A percentile compares a stretch with the other conserved stretches of the same genome.
phyloP scores from a whole-genome alignment of 176 grass and related monocot species.

The Urochloa ruziziensis region DNA sequence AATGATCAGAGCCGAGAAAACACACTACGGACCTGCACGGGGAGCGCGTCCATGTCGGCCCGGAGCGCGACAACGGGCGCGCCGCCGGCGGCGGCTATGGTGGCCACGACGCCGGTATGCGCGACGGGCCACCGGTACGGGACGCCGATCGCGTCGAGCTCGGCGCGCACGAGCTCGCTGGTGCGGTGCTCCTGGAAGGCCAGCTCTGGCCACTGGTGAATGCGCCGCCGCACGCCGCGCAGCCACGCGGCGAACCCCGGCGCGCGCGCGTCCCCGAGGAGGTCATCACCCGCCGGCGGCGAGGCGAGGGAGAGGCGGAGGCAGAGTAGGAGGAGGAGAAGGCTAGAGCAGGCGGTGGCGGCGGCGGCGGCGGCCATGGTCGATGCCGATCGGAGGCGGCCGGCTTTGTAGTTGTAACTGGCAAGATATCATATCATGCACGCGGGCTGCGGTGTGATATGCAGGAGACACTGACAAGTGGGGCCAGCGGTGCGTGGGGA shows the following conservation, averaged over 20 bases:
- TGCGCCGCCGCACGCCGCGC: background rate
- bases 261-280: slow-evolving; percentile 20
- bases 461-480: background rate
- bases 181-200: slow-evolving; percentile 46
- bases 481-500: background rate
- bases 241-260: slow-evolving; percentile 16
- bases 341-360: background rate
- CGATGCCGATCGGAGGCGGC: background rate
- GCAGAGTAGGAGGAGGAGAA: background rate
- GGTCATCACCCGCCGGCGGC: background rate
- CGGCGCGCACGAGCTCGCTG: slow-evolving; percentile 48
- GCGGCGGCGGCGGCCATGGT: background rate
- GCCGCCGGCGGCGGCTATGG: slow-evolving; percentile 4
- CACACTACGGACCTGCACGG: slow-evolving; percentile 42
- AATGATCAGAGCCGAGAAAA: background rate
- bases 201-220: slow-evolving; percentile 62
- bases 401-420: background rate
- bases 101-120: slow-evolving; percentile 56
- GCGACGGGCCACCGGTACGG: slow-evolving; percentile 54
- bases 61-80: slow-evolving; percentile 52
- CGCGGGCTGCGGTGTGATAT: background rate
- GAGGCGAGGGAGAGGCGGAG: background rate
- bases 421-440: background rate
- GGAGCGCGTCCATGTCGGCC: slow-evolving; percentile 81
- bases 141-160: slow-evolving; percentile 44